A percentile compares a stretch with the other conserved stretches of the same genome.
These are phyloP conservation scores for Lachnellula willkommii DNA, from an alignment of 2,329 filamentous ascomycete species.

Conservation along the genomic window DNA sequence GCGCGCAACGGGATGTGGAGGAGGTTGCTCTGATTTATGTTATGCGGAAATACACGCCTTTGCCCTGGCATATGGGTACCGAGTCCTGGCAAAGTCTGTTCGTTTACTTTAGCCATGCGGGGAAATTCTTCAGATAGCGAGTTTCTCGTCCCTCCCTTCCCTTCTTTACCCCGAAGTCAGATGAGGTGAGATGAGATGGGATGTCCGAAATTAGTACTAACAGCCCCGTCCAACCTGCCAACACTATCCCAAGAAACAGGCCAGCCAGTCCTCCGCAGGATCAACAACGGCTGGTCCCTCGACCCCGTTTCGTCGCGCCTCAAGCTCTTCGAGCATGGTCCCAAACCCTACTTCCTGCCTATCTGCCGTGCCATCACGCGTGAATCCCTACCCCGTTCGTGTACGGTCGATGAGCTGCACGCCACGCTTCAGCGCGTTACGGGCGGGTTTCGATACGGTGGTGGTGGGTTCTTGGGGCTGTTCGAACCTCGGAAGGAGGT, in stretches of 20 bases:
- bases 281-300: background rate
- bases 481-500: background rate
- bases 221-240: background rate
- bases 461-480: background rate
- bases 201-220: background rate
- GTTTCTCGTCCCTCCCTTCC: background rate
- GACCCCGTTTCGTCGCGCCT: background rate
- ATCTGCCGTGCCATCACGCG: background rate
- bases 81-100: background rate
- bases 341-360: background rate
- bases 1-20: background rate
- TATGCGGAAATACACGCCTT: background rate
- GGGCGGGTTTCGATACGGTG: background rate
- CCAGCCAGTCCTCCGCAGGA: background rate
- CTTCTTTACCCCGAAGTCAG: background rate
- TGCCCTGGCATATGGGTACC: background rate
- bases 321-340: background rate
- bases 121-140: conserved; percentile 5
- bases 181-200: background rate
- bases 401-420: background rate
- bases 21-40: background rate
- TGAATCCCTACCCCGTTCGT: background rate
- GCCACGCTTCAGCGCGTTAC: background rate
- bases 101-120: background rate
- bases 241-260: background rate